Evolutionary conservation across 2,329 filamentous ascomycete species (phyloP), one percentile per base, ranked within the genome.

Genomic region (Ceratocystis cacaofunesta): DNA sequence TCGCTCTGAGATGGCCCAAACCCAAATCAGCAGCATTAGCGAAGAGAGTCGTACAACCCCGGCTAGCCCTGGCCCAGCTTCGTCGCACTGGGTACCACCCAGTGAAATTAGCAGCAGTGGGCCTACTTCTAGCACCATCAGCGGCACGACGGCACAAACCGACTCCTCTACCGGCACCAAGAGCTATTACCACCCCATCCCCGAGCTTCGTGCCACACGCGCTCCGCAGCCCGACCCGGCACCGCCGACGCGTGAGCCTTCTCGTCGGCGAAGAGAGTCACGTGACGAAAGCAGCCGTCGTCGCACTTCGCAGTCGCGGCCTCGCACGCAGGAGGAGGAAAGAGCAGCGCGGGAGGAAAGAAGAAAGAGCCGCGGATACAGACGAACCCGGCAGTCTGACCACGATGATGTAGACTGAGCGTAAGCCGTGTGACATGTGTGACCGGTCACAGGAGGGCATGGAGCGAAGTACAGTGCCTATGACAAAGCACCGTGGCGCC

Each of bases 111-210:
- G 48, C 63, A 65, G 63, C 48, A 19, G 44, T 30, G 43, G 25
- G 36, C 52, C 63, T 28, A 48, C 61, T 19, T 55, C 61, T 50
- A 66, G 61, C 55, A 62, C 61, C 22, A 66, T 66, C 32, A 69
- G 69, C 63, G 68, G 68, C 55, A 52, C 62, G 3, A 71, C 72
- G 2, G 61, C 61, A 1, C 61, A 52, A 19, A 65, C 66, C 2
- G 73, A 73, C 57, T 79, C 78, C 71, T 81, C 84, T 1, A 69
- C 79, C 7, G 82, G 82, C 36, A 83, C 80, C 69, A 84, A 83
- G 77, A 78, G 80, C 46, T 84, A 85, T 70, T 76, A 76, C 69
- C 80, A 83, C 69, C 73, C 78, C 46, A 80, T 83, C 71, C 82
- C 82, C 1, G 81, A 82, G 68, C 71, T 82, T 69, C 76, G 68